Base-by-base conservation (phyloP, 78 protist species). In the Mastigamoeba balamuthi region DNA sequence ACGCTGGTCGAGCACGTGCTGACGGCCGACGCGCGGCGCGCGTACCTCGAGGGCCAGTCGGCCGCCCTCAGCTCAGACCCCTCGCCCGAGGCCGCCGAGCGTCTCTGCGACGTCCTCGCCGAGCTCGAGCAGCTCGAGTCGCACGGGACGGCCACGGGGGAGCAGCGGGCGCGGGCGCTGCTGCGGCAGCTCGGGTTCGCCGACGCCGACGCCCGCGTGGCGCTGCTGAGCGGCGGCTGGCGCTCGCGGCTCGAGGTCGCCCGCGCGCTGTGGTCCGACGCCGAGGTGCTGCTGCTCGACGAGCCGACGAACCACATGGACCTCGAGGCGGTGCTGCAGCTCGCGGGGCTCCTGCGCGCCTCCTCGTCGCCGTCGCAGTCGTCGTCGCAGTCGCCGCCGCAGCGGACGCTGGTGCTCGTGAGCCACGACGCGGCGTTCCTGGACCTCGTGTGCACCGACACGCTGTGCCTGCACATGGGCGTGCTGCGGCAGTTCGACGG, bases 301-400 rank as follows among this genome's bases (percentile, higher is more conserved):
- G 96, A 94, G 78, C 95, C 95, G n/a, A 92, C 97, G 63, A 94
- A 94, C 84, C 97, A 94, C 76, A 36, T 94, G 37, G 97, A 94
- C 71, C 58, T 86, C 25, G 48, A 66, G 76, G 66, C 83, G 37
- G 40, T 58, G 35, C 52, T 78, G 66, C 81, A 87, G 93, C 76
- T 77, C 25, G 41, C 69, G 40, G 72, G 40, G 27, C 38, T 65
- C 71, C 35, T 82, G 5, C 6, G 38, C 17, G 17, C 33, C 17
- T 48, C 33, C 33, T 17, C 52, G 7, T 72, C 76, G 8, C n/a
- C 73, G 40, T 69, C 65, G 7, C 23, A 42, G 29, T 27, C 40
- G 5, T 6, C 40, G 4, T 41, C 65, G 43, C 17, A 35, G 53
- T 52, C 35, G 37, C 68, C 68, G 39, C 23, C 6, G 48, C 43